A percentile compares a stretch with the other conserved stretches of the same genome.
Evolutionary conservation across 1,139 yeast species (phyloP).

Genomic region (Maudiozyma humilis): DNA sequence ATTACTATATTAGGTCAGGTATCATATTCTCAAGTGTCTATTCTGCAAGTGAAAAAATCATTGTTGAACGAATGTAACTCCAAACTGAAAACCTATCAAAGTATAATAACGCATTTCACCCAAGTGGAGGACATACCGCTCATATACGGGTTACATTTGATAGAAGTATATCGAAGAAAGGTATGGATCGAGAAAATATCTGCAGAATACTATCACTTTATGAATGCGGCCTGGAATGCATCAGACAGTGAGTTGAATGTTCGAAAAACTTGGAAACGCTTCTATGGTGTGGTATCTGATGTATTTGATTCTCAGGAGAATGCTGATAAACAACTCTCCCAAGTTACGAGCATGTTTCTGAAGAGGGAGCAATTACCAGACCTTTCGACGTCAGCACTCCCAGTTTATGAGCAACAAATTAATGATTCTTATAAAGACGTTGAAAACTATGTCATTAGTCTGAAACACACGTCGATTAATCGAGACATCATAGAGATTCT

Average conservation of each 20-base stretch:
- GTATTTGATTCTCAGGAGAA: conserved; percentile 23
- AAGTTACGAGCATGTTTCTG: no score
- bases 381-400: no score
- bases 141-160: conserved; percentile 65
- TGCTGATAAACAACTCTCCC: conserved; percentile 5
- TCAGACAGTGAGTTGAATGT: conserved; percentile 50
- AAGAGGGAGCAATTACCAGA: no score
- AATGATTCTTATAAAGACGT: no score
- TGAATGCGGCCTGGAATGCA: conserved; percentile 52
- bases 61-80: conserved; percentile 31
- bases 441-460: no score
- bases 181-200: conserved; percentile 58
- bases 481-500: no score
- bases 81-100: conserved; percentile 36
- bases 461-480: no score
- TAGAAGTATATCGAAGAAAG: conserved; percentile 60
- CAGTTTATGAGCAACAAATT: no score
- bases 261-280: conserved; percentile 57
- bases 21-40: conserved; percentile 23
- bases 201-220: conserved; percentile 42
- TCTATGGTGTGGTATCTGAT: conserved; percentile 43
- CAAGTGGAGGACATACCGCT: conserved; percentile 68
- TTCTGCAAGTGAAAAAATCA: conserved; percentile 24
- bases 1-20: conserved; percentile 21
- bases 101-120: conserved; percentile 38